These are phyloP conservation scores for Colletotrichum orchidophilum DNA, from an alignment of 2,329 filamentous ascomycete genomes.

Conservation along the genomic window DNA sequence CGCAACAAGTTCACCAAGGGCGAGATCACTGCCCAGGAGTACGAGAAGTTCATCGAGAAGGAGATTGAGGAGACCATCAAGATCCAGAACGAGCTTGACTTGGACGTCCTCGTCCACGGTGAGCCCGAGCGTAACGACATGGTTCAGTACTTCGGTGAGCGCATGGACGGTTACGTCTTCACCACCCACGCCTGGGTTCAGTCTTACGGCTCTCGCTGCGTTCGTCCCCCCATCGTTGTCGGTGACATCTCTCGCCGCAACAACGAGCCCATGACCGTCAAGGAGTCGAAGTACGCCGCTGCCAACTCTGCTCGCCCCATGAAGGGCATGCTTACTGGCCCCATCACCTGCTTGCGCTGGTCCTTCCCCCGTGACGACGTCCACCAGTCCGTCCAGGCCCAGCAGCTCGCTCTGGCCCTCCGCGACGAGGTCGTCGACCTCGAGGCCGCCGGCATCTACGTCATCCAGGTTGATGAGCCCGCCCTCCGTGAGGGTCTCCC, in stretches of 20 bases:
- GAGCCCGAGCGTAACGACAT: constrained; percentile 99
- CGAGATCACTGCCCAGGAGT: constrained; percentile 90
- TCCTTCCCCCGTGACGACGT: constrained; percentile 99
- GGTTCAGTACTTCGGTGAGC: constrained; percentile 99
- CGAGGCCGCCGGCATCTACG: constrained; percentile 93
- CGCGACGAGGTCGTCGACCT: constrained; percentile 99
- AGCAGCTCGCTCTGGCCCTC: constrained; percentile 97
- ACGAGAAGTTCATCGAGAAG: constrained; percentile 99
- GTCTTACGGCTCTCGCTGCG: constrained; percentile 97
- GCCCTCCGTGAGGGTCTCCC: constrained; percentile 99
- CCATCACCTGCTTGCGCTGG: constrained; percentile 98
- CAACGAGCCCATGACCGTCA: constrained; percentile 88
- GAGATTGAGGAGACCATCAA: constrained; percentile 95
- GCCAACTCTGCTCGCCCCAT: constrained; percentile 98
- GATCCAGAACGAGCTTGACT: constrained; percentile 97
- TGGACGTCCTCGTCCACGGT: constrained; percentile 97
- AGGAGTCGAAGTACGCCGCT: constrained; percentile 99
- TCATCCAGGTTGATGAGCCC: constrained; percentile 99
- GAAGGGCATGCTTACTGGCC: constrained; percentile 99
- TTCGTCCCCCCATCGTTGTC: constrained; percentile 97
- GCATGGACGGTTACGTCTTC: constrained; percentile 95
- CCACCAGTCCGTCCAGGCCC: constrained; percentile 98
- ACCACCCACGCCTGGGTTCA: constrained; percentile 99
- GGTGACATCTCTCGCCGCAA: constrained; percentile 97
- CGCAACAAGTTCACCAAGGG: constrained; percentile 99